A percentile compares a stretch with the other conserved stretches of the same genome.
phyloP scores from a whole-genome alignment of 139 green algal genomes.

The Bryopsis sp. region DNA sequence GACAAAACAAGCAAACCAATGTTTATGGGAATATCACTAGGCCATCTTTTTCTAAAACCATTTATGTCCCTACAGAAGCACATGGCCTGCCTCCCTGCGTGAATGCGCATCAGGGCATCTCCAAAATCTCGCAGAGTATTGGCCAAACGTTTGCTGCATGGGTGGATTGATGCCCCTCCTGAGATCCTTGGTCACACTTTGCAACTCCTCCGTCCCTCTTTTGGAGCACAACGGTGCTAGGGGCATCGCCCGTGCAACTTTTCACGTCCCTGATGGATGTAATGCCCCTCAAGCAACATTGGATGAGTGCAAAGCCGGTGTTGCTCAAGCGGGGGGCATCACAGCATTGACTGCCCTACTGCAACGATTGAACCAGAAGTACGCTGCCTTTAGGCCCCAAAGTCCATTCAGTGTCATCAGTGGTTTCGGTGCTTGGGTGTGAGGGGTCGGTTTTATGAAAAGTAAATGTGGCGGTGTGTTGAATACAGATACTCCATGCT shows the following conservation, averaged over 20 bases:
- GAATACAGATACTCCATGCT: too few species aligned
- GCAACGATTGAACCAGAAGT: conserved; percentile 22
- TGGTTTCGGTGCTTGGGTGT: too few species aligned
- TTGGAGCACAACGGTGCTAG: conserved; percentile 55
- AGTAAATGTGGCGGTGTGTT: too few species aligned
- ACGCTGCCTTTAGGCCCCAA: too few species aligned
- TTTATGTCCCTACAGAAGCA: too few species aligned
- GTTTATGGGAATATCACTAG: too few species aligned
- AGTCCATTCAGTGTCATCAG: too few species aligned
- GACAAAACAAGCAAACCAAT: too few species aligned
- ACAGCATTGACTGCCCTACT: conserved; percentile 47
- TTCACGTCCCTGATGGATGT: conserved; percentile 33
- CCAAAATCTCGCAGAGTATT: conserved; percentile 46
- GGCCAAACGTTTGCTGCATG: neutral
- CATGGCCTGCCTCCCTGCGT: conserved; percentile 51
- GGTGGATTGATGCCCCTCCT: too few species aligned
- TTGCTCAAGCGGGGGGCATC: too few species aligned
- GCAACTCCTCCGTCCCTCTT: conserved; percentile 33
- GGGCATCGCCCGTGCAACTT: conserved; percentile 43
- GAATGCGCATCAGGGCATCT: conserved; percentile 49
- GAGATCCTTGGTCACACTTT: conserved; percentile 36
- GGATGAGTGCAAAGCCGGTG: conserved; percentile 34
- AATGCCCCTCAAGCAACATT: conserved; percentile 30
- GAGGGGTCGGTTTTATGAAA: too few species aligned
- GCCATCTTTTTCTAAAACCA: too few species aligned